A percentile compares a stretch with the other conserved stretches of the same genome.
phyloP scores from a whole-genome alignment of 2,329 filamentous ascomycete genomes.

The Arthrobotrys pseudoclavata region DNA sequence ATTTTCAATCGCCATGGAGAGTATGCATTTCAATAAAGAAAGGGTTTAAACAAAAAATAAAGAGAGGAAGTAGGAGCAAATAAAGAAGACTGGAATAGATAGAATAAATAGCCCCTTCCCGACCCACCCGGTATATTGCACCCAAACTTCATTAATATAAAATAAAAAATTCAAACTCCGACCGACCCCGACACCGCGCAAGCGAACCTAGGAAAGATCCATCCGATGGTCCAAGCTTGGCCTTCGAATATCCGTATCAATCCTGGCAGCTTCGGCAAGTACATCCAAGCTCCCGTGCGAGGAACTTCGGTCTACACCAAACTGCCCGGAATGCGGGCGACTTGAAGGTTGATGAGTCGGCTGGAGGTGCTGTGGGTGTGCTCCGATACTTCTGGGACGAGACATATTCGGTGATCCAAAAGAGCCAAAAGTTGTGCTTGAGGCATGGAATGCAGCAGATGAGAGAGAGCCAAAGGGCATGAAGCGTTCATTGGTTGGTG shows the following conservation, averaged over 20 bases:
- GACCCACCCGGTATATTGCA: constrained; percentile 2
- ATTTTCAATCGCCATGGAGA: constrained; percentile 38
- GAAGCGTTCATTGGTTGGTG: constrained; percentile 49
- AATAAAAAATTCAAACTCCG: constrained; percentile 4
- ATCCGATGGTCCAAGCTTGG: constrained; percentile 53
- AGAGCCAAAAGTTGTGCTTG: constrained; percentile 32
- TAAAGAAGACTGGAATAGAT: constrained; percentile 15
- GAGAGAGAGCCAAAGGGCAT: constrained; percentile 58
- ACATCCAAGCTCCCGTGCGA: constrained; percentile 58
- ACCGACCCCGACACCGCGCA: background rate
- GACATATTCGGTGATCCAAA: constrained; percentile 49
- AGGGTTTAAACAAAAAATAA: constrained; percentile 2
- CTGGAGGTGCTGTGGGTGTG: constrained; percentile 26
- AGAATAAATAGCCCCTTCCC: constrained; percentile 15
- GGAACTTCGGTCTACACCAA: constrained; percentile 42
- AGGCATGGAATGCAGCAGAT: constrained; percentile 58
- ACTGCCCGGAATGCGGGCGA: constrained; percentile 40
- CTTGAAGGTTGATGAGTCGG: constrained; percentile 17
- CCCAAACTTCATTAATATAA: constrained; percentile 7
- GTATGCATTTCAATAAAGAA: constrained; percentile 34
- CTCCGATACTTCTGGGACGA: constrained; percentile 51
- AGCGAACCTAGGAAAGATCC: constrained; percentile 52
- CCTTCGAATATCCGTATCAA: constrained; percentile 55
- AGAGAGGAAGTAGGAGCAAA: constrained; percentile 8
- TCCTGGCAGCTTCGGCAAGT: constrained; percentile 55